These are phyloP conservation scores for Nakazawaea peltata DNA, from an alignment of 805 yeast genomes.

Conservation along the genomic window DNA sequence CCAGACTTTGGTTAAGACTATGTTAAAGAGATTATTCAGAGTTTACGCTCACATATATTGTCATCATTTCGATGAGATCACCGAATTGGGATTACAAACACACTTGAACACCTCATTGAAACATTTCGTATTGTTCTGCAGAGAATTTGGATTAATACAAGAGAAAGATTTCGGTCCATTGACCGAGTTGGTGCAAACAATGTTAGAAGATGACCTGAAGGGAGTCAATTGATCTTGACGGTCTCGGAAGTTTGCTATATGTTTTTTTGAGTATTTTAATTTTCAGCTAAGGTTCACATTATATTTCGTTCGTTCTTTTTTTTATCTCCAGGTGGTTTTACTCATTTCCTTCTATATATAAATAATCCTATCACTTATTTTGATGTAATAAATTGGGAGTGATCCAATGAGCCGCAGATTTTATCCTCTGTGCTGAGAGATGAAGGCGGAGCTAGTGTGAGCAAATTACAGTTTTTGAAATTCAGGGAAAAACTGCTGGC, in stretches of 20 bases:
- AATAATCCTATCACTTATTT: too few species aligned
- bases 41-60: slow-evolving; percentile 97
- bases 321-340: too few species aligned
- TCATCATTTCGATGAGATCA: slow-evolving; percentile 93
- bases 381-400: too few species aligned
- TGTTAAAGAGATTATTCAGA: slow-evolving; percentile 84
- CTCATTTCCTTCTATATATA: too few species aligned
- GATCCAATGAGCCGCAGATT: too few species aligned
- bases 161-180: slow-evolving; percentile 88
- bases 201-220: slow-evolving; percentile 35
- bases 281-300: too few species aligned
- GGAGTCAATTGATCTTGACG: background rate
- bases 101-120: slow-evolving; percentile 91
- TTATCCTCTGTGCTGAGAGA: too few species aligned
- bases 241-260: too few species aligned
- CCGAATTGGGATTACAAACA: slow-evolving; percentile 86
- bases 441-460: too few species aligned
- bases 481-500: too few species aligned
- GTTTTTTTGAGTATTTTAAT: too few species aligned
- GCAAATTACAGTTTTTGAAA: too few species aligned
- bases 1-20: slow-evolving; percentile 69
- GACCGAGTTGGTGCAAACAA: slow-evolving; percentile 68
- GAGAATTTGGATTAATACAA: slow-evolving; percentile 72
- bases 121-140: slow-evolving; percentile 83
- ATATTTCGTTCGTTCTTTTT: background rate